Conservation (phyloP, 768 basidiomycete genomes). For the Lactarius pseudohatsudake region DNA sequence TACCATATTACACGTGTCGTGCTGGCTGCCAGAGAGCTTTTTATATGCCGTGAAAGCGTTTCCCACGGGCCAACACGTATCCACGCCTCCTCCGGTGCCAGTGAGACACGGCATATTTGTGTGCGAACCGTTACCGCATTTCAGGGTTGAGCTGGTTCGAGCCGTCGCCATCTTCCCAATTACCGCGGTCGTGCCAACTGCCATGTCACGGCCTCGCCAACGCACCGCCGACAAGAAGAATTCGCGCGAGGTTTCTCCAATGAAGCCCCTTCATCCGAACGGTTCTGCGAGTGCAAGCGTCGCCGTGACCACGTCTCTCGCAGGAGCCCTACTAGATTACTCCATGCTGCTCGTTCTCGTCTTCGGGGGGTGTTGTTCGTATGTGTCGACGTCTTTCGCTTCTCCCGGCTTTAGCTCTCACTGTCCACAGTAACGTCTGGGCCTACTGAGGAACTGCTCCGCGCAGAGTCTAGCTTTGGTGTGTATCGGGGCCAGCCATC, state of each 20-base stretch:
- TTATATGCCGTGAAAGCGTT: not conserved
- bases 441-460: slow-evolving; percentile 73
- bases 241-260: not conserved
- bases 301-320: slow-evolving; percentile 16
- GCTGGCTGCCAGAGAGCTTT: not conserved
- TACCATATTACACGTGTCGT: not conserved
- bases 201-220: slow-evolving; percentile 20
- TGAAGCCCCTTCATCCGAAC: not conserved
- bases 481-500: slow-evolving; percentile 22
- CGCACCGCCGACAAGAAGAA: slow-evolving; percentile 13
- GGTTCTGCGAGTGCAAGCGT: not conserved
- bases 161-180: not conserved
- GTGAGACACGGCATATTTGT: not conserved
- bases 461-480: slow-evolving; percentile 69
- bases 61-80: not conserved
- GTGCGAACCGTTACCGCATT: not conserved
- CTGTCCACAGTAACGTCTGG: slow-evolving; percentile 64
- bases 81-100: not conserved
- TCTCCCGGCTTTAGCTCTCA: not conserved
- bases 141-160: not conserved
- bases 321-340: slow-evolving; percentile 39
- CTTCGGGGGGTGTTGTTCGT: slow-evolving; percentile 85
- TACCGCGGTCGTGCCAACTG: not conserved
- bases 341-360: slow-evolving; percentile 55
- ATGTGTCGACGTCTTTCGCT: slow-evolving; percentile 35